These are phyloP conservation scores for Thermothielavioides terrestris DNA, from an alignment of 495 filamentous ascomycete species.

Conservation along the genomic window DNA sequence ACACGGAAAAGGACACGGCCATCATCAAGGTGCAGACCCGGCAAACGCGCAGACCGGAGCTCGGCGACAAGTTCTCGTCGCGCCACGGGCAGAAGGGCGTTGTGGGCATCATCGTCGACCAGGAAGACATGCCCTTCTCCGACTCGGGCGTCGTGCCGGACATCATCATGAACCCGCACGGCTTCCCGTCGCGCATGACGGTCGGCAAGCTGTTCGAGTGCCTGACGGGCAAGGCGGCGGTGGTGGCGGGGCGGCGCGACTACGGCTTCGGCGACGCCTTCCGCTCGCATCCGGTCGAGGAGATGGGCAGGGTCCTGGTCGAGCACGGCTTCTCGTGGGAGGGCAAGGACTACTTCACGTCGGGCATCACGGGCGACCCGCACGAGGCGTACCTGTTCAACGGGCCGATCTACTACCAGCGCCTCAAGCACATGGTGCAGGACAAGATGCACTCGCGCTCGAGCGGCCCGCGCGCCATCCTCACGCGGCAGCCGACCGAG, in stretches of 20 bases:
- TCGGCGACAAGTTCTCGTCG: constrained; percentile 97
- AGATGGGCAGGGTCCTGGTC: constrained; percentile 78
- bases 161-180: constrained; percentile 99
- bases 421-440: constrained; percentile 99
- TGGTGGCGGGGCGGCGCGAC: constrained; percentile 69
- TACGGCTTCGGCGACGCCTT: constrained; percentile 86
- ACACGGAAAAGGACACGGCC: constrained; percentile 69
- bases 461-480: constrained; percentile 77
- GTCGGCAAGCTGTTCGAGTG: constrained; percentile 97
- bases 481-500: constrained; percentile 95
- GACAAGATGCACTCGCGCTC: constrained; percentile 99
- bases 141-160: constrained; percentile 85
- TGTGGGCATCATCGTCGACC: constrained; percentile 87
- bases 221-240: constrained; percentile 86
- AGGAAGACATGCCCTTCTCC: constrained; percentile 95
- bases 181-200: constrained; percentile 99
- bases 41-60: constrained; percentile 85
- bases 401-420: constrained; percentile 98
- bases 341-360: constrained; percentile 93
- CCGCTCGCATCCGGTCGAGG: constrained; percentile 80
- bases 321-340: constrained; percentile 88
- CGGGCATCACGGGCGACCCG: constrained; percentile 87
- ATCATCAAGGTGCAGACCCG: constrained; percentile 87
- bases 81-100: constrained; percentile 99
- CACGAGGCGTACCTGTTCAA: constrained; percentile 96